Percentiles rank a stretch among this genome's conserved stretches.
These are phyloP conservation scores for Dactylellina sp. DNA, from an alignment of 2,329 filamentous ascomycete genomes.

Conservation along the genomic window DNA sequence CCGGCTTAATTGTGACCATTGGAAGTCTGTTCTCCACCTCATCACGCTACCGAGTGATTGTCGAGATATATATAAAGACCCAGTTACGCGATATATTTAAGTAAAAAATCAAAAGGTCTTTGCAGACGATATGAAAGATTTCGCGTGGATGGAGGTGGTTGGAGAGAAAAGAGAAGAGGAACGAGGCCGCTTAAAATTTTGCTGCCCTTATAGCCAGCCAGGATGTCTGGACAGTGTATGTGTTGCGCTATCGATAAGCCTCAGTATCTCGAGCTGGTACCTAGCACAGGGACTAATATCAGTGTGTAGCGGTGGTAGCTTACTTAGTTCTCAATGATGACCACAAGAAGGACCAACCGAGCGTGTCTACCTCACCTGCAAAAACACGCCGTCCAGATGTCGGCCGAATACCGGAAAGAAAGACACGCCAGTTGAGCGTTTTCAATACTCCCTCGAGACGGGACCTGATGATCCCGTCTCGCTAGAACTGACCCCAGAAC, in stretches of 20 bases:
- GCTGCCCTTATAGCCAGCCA: no score
- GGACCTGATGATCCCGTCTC: constrained; percentile 18
- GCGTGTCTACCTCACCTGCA: no score
- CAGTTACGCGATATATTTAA: constrained; percentile 50
- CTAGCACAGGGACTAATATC: no score
- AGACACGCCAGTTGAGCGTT: no score
- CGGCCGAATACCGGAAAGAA: constrained; percentile 26
- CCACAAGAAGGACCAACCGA: no score
- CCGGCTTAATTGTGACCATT: constrained; percentile 57
- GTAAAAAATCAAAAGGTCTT: constrained; percentile 10
- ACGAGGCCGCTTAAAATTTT: no score
- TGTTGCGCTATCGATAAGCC: constrained; percentile 42
- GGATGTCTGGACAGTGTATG: no score
- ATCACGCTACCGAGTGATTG: constrained; percentile 50
- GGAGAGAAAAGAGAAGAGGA: constrained; percentile 32
- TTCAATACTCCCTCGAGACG: constrained; percentile 40
- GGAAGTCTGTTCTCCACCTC: constrained; percentile 51
- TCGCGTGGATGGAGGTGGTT: constrained; percentile 56
- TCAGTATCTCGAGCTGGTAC: no score
- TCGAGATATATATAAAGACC: constrained; percentile 12
- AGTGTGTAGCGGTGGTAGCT: no score
- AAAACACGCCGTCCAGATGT: no score
- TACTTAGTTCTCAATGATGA: no score
- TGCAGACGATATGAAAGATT: constrained; percentile 16
- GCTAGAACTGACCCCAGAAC: constrained; percentile 25